Evolutionary conservation across 140 eudicot genomes (phyloP).

Genomic region (Flaveria floridana): DNA sequence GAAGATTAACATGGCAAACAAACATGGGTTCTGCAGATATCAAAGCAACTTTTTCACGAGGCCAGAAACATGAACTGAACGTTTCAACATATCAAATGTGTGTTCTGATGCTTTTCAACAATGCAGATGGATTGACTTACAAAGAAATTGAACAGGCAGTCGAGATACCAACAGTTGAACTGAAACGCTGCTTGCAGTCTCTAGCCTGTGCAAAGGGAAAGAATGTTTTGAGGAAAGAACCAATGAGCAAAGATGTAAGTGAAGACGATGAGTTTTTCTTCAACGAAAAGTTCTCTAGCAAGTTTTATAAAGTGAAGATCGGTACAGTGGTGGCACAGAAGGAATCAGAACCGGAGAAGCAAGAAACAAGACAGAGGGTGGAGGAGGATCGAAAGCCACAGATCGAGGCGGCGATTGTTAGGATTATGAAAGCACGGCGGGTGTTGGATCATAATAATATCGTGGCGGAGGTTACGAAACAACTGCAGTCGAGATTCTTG

Average conservation of each 20-base stretch:
- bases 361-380: conserved; percentile 65
- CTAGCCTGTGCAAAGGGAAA: conserved; percentile 64
- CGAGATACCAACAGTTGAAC: conserved; percentile 51
- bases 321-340: conserved; percentile 68
- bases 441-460: conserved; percentile 65
- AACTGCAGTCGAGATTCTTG: conserved; percentile 49
- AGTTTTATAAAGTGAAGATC: conserved; percentile 53
- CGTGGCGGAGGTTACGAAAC: conserved; percentile 56
- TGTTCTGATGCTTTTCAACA: conserved; percentile 58
- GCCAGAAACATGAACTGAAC: conserved; percentile 54
- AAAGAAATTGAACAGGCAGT: conserved; percentile 65
- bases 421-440: conserved; percentile 61
- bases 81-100: conserved; percentile 71
- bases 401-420: conserved; percentile 66
- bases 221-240: conserved; percentile 60
- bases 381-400: conserved; percentile 74
- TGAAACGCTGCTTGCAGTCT: conserved; percentile 63
- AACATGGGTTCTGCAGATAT: conserved; percentile 78
- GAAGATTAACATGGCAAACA: conserved; percentile 66
- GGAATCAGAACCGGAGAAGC: conserved; percentile 63
- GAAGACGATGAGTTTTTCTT: conserved; percentile 51
- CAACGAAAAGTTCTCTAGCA: conserved; percentile 51
- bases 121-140: conserved; percentile 38
- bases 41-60: conserved; percentile 50
- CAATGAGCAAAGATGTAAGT: conserved; percentile 62